Base-by-base conservation (phyloP, 129 eudicot species). In the Pseudognaphalium luteoalbum region DNA sequence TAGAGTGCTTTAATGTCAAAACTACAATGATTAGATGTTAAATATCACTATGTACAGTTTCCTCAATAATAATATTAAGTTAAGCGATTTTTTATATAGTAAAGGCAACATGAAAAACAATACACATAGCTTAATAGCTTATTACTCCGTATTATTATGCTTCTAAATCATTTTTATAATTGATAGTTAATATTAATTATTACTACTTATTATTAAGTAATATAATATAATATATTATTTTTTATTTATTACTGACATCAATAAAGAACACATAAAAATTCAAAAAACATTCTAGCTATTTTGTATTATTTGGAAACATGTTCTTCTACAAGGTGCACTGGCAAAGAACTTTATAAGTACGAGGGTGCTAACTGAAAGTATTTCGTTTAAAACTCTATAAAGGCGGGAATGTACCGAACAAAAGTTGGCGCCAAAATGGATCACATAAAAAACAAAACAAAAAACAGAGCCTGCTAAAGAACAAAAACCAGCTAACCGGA, bases 351-450 rank as follows among this genome's bases (percentile, higher is more conserved):
- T 32, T 20, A 56, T 42, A 80, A 80, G 10, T 19, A 67, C 37
- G 42, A 35, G 83, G 83, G 83, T 65, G 66, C 54, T 66, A 22
- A 57, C 4, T 74, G 75, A 67, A 78, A 74, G 59, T 68, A 74
- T 28, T 30, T 22, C 17, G 21, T 73, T 21, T 33, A 66, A 30
- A 11, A 28, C 60, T 6, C 16, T 28, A 50, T 69, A 20, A 37
- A 33, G 73, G 85, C 85, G 85, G 85, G 85, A 81, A 81, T 34
- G 68, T 81, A 70, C 71, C 74, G 11, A 73, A 72, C 65, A 33
- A 68, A 68, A 56, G 22, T 75, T 81, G 76, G 84, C 84, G 84
- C 80, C 81, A 76, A 75, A 76, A 63, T n/a, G 11, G 52, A 37
- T 72, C 25, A 69, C 68, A 0, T 41, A 39, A 75, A 58, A 25